Evolutionary conservation across 495 filamentous ascomycete species (phyloP).

Genomic region (Podospora conica): DNA sequence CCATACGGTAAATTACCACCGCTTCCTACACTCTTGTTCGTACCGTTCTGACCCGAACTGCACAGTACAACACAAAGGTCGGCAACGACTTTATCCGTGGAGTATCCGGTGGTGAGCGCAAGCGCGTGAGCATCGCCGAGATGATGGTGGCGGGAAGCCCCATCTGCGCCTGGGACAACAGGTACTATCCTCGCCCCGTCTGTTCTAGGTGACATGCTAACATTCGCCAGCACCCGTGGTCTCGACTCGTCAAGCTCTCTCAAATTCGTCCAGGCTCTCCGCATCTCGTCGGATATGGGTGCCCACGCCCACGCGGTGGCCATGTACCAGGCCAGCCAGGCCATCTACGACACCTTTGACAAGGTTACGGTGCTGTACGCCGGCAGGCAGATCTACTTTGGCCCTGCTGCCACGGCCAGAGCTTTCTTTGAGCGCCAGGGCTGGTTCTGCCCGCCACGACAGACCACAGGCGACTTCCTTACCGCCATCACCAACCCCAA

Average conservation of each 20-base stretch:
- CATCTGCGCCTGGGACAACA: slow-evolving; percentile 49
- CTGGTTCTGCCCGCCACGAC: slow-evolving; percentile 57
- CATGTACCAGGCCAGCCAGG: slow-evolving; percentile 69
- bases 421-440: slow-evolving; percentile 56
- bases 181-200: not conserved
- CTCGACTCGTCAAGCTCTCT: slow-evolving; percentile 47
- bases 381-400: slow-evolving; percentile 61
- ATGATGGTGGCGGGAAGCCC: slow-evolving; percentile 41
- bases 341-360: slow-evolving; percentile 60
- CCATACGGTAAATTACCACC: no score
- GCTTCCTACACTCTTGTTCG: no score
- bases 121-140: slow-evolving; percentile 50
- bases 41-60: no score
- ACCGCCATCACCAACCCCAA: slow-evolving; percentile 68
- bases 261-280: slow-evolving; percentile 43
- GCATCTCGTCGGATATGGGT: slow-evolving; percentile 46
- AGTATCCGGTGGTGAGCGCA: slow-evolving; percentile 54
- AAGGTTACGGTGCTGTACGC: slow-evolving; percentile 58
- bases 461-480: slow-evolving; percentile 71
- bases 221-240: slow-evolving; percentile 37
- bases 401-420: slow-evolving; percentile 47
- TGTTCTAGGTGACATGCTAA: not conserved
- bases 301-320: slow-evolving; percentile 54
- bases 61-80: slow-evolving; percentile 68
- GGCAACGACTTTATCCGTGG: slow-evolving; percentile 77